phyloP scores from a whole-genome alignment of 345 rosid genomes.

The Camelina sativa region DNA sequence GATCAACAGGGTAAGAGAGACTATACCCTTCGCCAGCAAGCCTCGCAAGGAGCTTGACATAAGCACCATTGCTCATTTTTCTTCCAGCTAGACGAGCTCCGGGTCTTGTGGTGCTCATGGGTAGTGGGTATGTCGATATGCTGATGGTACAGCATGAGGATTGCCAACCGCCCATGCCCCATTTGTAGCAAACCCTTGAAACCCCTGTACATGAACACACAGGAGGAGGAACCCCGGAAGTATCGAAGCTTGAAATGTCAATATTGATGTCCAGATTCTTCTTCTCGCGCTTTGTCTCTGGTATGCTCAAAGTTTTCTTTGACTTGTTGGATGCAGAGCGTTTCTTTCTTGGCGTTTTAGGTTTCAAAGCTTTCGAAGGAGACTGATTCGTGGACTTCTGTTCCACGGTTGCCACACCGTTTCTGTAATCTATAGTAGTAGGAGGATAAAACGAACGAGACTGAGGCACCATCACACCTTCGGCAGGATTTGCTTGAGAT shows the following conservation, averaged over 20 bases:
- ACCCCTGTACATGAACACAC: conserved; percentile 69
- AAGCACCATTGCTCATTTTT: conserved; percentile 79
- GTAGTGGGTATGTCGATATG: conserved; percentile 65
- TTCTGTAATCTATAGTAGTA: conserved; percentile 43
- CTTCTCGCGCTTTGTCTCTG: conserved; percentile 55
- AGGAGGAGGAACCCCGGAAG: conserved; percentile 63
- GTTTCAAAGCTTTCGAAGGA: conserved; percentile 44
- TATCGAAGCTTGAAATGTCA: conserved; percentile 49
- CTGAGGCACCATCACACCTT: conserved; percentile 46
- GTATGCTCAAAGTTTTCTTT: conserved; percentile 42
- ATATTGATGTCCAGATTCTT: conserved; percentile 53
- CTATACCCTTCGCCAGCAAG: conserved; percentile 64
- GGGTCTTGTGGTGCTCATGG: conserved; percentile 62
- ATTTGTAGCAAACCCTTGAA: conserved; percentile 61
- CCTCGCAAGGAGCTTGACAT: conserved; percentile 58
- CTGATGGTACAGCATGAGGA: conserved; percentile 68
- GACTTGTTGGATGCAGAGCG: conserved; percentile 43
- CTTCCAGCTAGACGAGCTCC: conserved; percentile 68
- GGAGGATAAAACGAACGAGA: conserved; percentile 41
- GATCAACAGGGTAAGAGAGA: conserved; percentile 61
- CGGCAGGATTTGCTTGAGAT: conserved; percentile 39
- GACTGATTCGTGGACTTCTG: conserved; percentile 43
- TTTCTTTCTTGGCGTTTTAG: conserved; percentile 52
- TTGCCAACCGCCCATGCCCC: conserved; percentile 81
- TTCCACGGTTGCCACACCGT: conserved; percentile 44